These are phyloP conservation scores for Penicillium sp. DNA, from an alignment of 2,329 filamentous ascomycete genomes.

Conservation along the genomic window DNA sequence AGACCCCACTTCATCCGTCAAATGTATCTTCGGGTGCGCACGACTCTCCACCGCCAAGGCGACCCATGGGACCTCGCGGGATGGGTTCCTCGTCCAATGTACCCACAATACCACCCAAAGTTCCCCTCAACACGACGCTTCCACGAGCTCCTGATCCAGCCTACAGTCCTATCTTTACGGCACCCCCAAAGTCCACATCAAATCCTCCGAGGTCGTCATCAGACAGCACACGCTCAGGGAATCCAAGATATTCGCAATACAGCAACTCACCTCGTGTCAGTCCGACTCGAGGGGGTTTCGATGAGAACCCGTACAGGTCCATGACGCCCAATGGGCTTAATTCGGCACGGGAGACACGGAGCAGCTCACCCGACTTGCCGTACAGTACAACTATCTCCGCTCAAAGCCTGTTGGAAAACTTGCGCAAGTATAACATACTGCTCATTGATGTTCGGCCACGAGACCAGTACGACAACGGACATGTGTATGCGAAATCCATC, in stretches of 20 bases:
- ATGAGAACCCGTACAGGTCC: constrained; percentile 48
- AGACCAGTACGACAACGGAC: constrained; percentile 80
- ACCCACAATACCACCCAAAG: constrained; percentile 45
- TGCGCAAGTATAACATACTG: constrained; percentile 67
- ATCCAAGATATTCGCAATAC: constrained; percentile 39
- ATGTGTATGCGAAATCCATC: constrained; percentile 79
- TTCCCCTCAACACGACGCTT: constrained; percentile 44
- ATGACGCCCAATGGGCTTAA: constrained; percentile 46
- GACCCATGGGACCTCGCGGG: constrained; percentile 44
- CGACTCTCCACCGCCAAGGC: constrained; percentile 27
- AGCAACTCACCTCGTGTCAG: constrained; percentile 35
- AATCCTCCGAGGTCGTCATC: constrained; percentile 44
- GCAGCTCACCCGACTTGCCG: constrained; percentile 51
- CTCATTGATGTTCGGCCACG: constrained; percentile 83
- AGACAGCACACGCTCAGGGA: constrained; percentile 42
- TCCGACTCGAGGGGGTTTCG: constrained; percentile 33
- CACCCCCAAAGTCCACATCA: constrained; percentile 38
- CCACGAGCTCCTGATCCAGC: constrained; percentile 51
- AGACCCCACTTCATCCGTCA: constrained; percentile 18
- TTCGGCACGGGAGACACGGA: constrained; percentile 39
- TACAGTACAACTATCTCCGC: constrained; percentile 66
- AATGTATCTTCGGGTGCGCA: constrained; percentile 10
- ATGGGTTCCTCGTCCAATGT: constrained; percentile 40
- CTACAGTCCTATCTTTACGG: constrained; percentile 49
- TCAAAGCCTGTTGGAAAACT: constrained; percentile 69